phyloP scores from a whole-genome alignment of 192 early-diverging fungal genomes.

The Coemansia aciculifera region DNA sequence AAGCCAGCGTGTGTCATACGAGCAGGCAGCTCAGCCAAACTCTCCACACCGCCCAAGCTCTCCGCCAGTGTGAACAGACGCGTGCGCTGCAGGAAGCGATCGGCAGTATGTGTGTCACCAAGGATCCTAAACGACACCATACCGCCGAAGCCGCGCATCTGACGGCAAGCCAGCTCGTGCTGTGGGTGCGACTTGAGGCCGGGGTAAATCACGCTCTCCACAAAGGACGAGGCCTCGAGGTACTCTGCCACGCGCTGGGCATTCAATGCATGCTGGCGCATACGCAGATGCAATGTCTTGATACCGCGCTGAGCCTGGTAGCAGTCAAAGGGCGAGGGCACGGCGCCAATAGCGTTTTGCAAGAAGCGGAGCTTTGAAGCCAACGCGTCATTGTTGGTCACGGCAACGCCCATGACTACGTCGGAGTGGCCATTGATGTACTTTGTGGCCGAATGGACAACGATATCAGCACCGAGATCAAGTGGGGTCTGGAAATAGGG shows the following conservation, averaged over 20 bases:
- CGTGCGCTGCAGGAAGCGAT: constrained; percentile 78
- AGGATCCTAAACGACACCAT: constrained; percentile 96
- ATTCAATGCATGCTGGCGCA: constrained; percentile 86
- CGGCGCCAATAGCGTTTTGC: constrained; percentile 96
- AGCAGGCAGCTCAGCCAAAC: constrained; percentile 88
- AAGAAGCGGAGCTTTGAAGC: constrained; percentile 80
- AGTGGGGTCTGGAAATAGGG: constrained; percentile 92
- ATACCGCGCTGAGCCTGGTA: constrained; percentile 92
- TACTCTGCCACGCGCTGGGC: constrained; percentile 81
- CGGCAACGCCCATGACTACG: constrained; percentile 95
- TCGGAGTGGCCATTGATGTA: constrained; percentile 99
- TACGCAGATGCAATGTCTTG: constrained; percentile 94
- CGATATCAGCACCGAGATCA: constrained; percentile 91
- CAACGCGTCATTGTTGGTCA: constrained; percentile 74
- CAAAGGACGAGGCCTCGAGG: constrained; percentile 68
- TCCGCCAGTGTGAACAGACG: constrained; percentile 94
- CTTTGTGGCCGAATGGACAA: constrained; percentile 97
- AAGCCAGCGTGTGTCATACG: constrained; percentile 96
- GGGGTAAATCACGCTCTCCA: constrained; percentile 91
- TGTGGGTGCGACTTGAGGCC: constrained; percentile 89
- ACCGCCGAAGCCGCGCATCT: constrained; percentile 91
- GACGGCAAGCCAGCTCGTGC: constrained; percentile 85
- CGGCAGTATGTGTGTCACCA: constrained; percentile 75
- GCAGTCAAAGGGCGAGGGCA: constrained; percentile 96
- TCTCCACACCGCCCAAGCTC: constrained; percentile 94